Evolutionary conservation across 2,329 filamentous ascomycete species (phyloP).

Genomic region (Hypomyces perniciosus): DNA sequence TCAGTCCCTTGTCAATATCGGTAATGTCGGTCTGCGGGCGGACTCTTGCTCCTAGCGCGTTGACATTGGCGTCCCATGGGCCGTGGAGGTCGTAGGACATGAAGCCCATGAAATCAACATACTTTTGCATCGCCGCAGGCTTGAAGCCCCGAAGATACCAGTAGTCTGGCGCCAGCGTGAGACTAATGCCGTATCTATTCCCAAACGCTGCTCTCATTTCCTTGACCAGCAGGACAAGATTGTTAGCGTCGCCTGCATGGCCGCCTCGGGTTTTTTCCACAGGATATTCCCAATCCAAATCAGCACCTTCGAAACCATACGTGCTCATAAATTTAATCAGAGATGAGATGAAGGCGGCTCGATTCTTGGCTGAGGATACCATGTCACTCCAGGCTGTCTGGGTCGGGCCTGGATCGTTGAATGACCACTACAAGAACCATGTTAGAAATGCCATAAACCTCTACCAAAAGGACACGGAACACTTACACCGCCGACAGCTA

Average conservation of each 20-base stretch:
- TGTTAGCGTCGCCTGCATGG: slow-evolving; percentile 27
- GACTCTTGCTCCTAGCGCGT: background rate
- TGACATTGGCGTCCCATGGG: background rate
- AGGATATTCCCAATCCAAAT: slow-evolving; percentile 44
- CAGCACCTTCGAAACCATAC: slow-evolving; percentile 12
- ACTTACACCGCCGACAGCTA: slow-evolving; percentile 34
- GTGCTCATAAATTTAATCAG: background rate
- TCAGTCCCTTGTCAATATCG: background rate
- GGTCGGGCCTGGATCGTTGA: slow-evolving; percentile 25
- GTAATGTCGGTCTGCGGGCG: background rate
- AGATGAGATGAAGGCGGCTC: background rate
- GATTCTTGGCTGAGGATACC: background rate
- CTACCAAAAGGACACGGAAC: too few species aligned
- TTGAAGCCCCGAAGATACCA: slow-evolving; percentile 32
- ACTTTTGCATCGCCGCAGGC: background rate
- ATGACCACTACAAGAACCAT: slow-evolving; percentile 22
- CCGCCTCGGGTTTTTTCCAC: slow-evolving; percentile 30
- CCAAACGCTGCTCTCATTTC: slow-evolving; percentile 19
- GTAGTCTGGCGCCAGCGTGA: slow-evolving; percentile 31
- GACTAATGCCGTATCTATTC: slow-evolving; percentile 26
- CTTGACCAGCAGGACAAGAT: slow-evolving; percentile 23
- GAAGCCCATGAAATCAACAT: background rate
- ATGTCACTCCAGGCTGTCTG: background rate
- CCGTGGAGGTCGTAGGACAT: background rate
- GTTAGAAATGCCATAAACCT: background rate